Evolutionary conservation across 1,284 basidiomycete genomes (phyloP).

Genomic region (Fomitopsis schrenkii): DNA sequence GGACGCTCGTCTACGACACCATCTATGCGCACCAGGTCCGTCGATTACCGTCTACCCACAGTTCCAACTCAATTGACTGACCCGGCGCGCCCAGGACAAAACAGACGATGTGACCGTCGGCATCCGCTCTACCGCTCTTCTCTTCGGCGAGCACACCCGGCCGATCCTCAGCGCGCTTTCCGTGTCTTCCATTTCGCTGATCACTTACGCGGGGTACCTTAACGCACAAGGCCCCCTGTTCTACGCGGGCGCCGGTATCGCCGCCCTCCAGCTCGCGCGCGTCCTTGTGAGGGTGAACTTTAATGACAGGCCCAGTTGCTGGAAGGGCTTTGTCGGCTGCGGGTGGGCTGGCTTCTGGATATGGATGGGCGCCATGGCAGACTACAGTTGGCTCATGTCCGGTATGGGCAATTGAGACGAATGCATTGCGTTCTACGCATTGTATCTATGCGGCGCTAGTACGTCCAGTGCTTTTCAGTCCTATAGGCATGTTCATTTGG

Average conservation of each 20-base stretch:
- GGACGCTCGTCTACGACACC: conserved; percentile 97
- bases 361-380: conserved; percentile 79
- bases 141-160: conserved; percentile 80
- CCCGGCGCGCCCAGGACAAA: conserved; percentile 71
- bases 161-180: conserved; percentile 79
- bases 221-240: conserved; percentile 78
- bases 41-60: not conserved
- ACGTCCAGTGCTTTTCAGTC: not conserved
- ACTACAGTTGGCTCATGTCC: conserved; percentile 53
- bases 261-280: conserved; percentile 77
- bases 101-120: conserved; percentile 84
- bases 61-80: not conserved
- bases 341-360: conserved; percentile 88
- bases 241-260: conserved; percentile 75
- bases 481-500: not conserved
- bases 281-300: conserved; percentile 81
- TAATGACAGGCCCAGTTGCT: conserved; percentile 80
- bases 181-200: conserved; percentile 66
- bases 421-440: not conserved
- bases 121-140: conserved; percentile 91
- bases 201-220: conserved; percentile 77
- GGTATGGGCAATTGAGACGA: not conserved
- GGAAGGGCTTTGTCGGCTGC: conserved; percentile 88
- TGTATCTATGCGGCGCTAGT: not conserved
- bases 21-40: conserved; percentile 96